Conservation (phyloP, 2,329 filamentous ascomycete genomes). For the Sporothrix pallida region DNA sequence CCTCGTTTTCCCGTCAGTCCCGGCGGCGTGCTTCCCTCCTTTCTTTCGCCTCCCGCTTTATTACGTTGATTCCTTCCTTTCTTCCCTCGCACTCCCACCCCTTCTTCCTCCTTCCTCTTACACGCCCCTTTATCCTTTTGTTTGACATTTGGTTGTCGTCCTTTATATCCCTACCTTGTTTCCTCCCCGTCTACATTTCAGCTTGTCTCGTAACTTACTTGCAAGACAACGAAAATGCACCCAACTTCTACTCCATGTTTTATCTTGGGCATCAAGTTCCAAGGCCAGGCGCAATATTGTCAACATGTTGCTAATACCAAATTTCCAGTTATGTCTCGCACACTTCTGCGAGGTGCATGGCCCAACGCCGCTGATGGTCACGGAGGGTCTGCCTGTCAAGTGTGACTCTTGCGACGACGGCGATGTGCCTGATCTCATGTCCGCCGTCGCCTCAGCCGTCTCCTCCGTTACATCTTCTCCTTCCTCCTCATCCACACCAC, state of each 20-base stretch:
- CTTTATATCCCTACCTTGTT: constrained; percentile 1
- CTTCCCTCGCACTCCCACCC: neutral
- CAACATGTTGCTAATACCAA: constrained; percentile 48
- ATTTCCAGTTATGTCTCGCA: constrained; percentile 68
- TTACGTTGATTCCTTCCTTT: constrained; percentile 10
- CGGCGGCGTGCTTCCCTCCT: constrained; percentile 22
- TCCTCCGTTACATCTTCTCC: constrained; percentile 41
- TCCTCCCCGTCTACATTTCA: neutral
- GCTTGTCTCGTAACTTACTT: neutral
- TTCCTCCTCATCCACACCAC: constrained; percentile 40
- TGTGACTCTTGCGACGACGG: constrained; percentile 65
- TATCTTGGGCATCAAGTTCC: neutral
- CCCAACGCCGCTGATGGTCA: constrained; percentile 72
- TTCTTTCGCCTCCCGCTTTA: constrained; percentile 20
- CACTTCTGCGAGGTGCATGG: constrained; percentile 75
- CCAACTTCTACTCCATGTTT: neutral
- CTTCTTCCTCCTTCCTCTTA: neutral
- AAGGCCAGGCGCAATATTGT: constrained; percentile 9
- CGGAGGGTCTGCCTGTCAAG: constrained; percentile 66
- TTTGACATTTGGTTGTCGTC: neutral
- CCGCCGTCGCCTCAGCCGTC: constrained; percentile 48
- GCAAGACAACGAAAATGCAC: neutral
- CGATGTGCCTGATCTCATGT: constrained; percentile 45
- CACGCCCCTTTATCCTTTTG: constrained; percentile 5
- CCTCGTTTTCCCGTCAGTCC: constrained; percentile 22